Base-by-base conservation (phyloP, 2,329 filamentous ascomycete genomes). In the Aspergillus arachidicola region DNA sequence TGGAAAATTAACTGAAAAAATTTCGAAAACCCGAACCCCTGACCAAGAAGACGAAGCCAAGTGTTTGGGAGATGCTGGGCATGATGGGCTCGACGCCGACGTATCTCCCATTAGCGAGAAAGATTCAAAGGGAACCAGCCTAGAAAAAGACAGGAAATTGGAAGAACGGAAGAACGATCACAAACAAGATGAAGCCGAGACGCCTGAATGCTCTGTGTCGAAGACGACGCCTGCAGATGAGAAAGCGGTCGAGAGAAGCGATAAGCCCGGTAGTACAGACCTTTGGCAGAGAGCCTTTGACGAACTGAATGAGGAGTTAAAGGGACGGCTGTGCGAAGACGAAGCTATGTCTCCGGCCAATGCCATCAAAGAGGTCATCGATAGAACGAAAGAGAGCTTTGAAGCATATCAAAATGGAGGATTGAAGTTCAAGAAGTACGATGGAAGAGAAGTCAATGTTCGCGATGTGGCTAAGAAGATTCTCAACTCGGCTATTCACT, bases 1-100 rank as follows among this genome's bases (percentile, higher is more conserved):
- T 16, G 34, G 7, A 1, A 14, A 2, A 19, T 0, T 0, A 16
- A 38, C 0, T 6, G 5, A 2, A 19, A 6, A 16, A 2, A 2
- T 7, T 5, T 16, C 6, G 14, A 38, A 16, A 14, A 38, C 34
- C 19, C 34, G 14, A 16, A 38, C 16, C 6, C 1, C 14, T 5
- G 34, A 38, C 2, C 34, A 38, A 16, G 5, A 16, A 2, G 14
- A 38, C 34, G 34, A 38, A 2, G 4, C 1, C 34, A 38, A 38
- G 14, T 16, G 34, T 5, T 5, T 34, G 32, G 32, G 5, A 38
- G 14, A 38, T 4, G 4, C 34, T 19, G 1, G 19, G 14, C 16
- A 19, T 3, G 36, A 38, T 19, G 36, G 6, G 16, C 2, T 41
- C 36, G 6, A 14, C 34, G 34, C 34, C 5, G 34, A 36, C 12